These are phyloP conservation scores for Fusarium pilosicola DNA, from an alignment of 2,329 filamentous ascomycete species.

Conservation along the genomic window DNA sequence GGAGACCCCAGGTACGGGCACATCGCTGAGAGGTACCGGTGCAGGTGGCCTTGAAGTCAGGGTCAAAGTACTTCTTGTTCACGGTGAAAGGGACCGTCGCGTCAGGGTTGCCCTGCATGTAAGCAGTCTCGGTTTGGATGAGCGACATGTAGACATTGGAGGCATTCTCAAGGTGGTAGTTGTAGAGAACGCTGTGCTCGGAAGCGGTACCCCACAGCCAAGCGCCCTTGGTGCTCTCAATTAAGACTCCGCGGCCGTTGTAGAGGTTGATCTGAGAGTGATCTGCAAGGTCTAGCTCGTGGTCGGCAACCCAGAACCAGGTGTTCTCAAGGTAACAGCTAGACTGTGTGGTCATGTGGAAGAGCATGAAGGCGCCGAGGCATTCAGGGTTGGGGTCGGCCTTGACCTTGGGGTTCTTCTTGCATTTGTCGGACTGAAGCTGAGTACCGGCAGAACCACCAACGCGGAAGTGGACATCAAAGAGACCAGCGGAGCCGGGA, in stretches of 20 bases:
- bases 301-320: conserved; percentile 92
- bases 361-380: conserved; percentile 76
- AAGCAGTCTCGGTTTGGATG: conserved; percentile 91
- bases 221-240: conserved; percentile 78
- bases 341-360: conserved; percentile 70
- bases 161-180: conserved; percentile 85
- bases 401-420: conserved; percentile 75
- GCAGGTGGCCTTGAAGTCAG: conserved; percentile 66
- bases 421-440: conserved; percentile 81
- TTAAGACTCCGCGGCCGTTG: conserved; percentile 84
- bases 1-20: conserved; percentile 81
- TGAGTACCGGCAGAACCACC: conserved; percentile 87
- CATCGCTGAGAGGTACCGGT: conserved; percentile 66
- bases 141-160: conserved; percentile 82
- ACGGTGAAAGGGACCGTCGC: conserved; percentile 72
- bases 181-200: conserved; percentile 75
- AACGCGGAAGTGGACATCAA: conserved; percentile 96
- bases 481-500: conserved; percentile 81
- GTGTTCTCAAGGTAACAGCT: conserved; percentile 87
- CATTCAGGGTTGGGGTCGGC: conserved; percentile 73
- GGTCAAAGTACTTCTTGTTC: conserved; percentile 70
- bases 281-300: conserved; percentile 81
- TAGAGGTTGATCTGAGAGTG: conserved; percentile 86
- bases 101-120: conserved; percentile 85
- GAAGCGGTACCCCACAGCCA: conserved; percentile 85